Conservation (phyloP, 2,329 filamentous ascomycete species). For the Sphaerulina populicola region DNA sequence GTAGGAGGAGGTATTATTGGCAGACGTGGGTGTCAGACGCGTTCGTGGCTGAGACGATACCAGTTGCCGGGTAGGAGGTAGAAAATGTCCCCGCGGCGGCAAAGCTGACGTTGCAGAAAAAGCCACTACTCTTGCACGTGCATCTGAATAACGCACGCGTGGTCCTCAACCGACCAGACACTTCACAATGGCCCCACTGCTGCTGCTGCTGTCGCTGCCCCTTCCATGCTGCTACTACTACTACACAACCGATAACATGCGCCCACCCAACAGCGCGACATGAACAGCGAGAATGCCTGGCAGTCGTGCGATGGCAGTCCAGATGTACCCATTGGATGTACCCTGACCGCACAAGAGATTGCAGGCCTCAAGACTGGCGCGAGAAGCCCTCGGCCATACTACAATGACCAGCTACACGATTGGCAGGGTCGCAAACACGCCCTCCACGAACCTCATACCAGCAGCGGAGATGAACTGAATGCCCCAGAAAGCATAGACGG, state of each 20-base stretch:
- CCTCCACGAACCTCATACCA: background rate
- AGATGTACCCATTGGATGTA: constrained; percentile 2
- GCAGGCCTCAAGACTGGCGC: constrained; percentile 15
- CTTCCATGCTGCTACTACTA: background rate
- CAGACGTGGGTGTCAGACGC: too few relatives aligned
- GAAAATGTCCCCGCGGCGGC: too few relatives aligned
- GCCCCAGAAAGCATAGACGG: background rate
- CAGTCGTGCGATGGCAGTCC: constrained; percentile 2
- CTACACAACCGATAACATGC: background rate
- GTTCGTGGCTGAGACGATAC: too few relatives aligned
- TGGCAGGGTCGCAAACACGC: constrained; percentile 10
- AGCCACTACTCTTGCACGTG: background rate
- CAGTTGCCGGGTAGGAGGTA: too few relatives aligned
- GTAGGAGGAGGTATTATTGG: too few relatives aligned
- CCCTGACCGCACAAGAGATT: constrained; percentile 15
- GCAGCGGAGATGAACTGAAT: background rate
- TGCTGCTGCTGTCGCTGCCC: background rate
- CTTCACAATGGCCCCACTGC: background rate
- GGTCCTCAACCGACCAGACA: background rate
- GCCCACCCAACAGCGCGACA: constrained; percentile 4
- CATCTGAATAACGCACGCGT: background rate
- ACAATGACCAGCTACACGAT: constrained; percentile 22
- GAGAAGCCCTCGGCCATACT: constrained; percentile 28
- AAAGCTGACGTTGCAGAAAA: too few relatives aligned
- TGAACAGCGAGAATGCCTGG: constrained; percentile 2